Conservation (phyloP, 2,329 filamentous ascomycete species). For the Alternaria infectoria region DNA sequence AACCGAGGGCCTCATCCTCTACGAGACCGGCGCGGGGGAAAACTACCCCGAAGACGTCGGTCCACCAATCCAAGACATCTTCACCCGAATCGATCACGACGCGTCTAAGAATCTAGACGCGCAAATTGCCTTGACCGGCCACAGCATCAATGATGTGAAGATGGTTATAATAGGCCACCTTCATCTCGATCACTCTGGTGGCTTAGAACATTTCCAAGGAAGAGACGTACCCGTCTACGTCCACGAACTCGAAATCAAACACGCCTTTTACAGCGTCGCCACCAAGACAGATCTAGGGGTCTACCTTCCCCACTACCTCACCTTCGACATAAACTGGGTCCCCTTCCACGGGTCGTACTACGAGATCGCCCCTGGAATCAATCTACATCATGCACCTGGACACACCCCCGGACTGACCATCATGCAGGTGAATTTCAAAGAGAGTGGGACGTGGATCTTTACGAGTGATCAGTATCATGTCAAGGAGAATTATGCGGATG, state of each 20-base stretch:
- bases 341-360: slow-evolving; percentile 41
- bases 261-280: slow-evolving; percentile 37
- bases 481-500: slow-evolving; percentile 43
- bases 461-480: slow-evolving; percentile 50
- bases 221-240: slow-evolving; percentile 46
- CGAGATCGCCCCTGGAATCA: slow-evolving; percentile 44
- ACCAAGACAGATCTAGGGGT: slow-evolving; percentile 43
- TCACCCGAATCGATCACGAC: slow-evolving; percentile 38
- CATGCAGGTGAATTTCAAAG: slow-evolving; percentile 46
- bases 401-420: slow-evolving; percentile 46
- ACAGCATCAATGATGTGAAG: slow-evolving; percentile 45
- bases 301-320: slow-evolving; percentile 47
- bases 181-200: slow-evolving; percentile 47
- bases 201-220: slow-evolving; percentile 42
- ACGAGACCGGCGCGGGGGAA: slow-evolving; percentile 44
- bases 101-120: slow-evolving; percentile 26
- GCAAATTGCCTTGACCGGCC: slow-evolving; percentile 38
- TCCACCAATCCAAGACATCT: slow-evolving; percentile 41
- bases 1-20: slow-evolving; percentile 45
- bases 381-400: slow-evolving; percentile 43
- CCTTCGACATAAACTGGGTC: slow-evolving; percentile 48
- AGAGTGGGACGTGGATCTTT: slow-evolving; percentile 47
- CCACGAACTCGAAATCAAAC: slow-evolving; percentile 48
- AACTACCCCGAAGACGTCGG: slow-evolving; percentile 40
- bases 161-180: slow-evolving; percentile 48